Evolutionary conservation across 345 rosid genomes (phyloP), one percentile per base, ranked within the genome.

Genomic region (Citrus cavaleriei): DNA sequence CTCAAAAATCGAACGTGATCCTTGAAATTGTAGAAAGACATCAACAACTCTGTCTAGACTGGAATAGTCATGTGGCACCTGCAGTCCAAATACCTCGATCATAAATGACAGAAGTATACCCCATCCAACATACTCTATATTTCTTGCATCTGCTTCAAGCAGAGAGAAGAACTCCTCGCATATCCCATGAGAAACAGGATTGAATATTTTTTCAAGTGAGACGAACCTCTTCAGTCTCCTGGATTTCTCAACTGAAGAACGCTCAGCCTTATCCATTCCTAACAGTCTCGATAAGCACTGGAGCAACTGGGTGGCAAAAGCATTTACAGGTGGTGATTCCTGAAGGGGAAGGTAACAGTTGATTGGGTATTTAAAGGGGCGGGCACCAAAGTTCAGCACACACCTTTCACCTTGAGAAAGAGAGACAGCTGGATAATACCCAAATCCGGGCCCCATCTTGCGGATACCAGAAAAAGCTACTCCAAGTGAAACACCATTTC

Each of bases 401-500:
- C 97, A 94, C 42, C 95, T 83, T 83, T 96, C 99, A 78, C 97
- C 98, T 83, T 89, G 98, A 61, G 98, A 94, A 80, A 96, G 89
- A 81, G 98, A 96, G 75, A 91, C 61, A 30, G 99, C 97, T 75
- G 99, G 99, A 78, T 94, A 88, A 87, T 96, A 96, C 54, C 98
- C 98, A 75, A 74, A 87, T 72, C 92, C 90, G 72, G 93, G 95
- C 79, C 89, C 89, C 92, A 94, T 90, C 82, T 93, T 91, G 74
- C 95, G 87, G 51, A 94, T 87, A 46, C 94, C 89, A 58, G 82
- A 74, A 81, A 94, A 96, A 24, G 99, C 99, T 73, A 85, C 85
- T 58, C 99, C 98, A 13, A 93, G 97, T 19, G 90, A 90, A 68
- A 86, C 84, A 42, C 99, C 99, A 80, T 93, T 90, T 79, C 97